Evolutionary conservation across 768 basidiomycete genomes (phyloP).

Genomic region (Lentinula raphanica): DNA sequence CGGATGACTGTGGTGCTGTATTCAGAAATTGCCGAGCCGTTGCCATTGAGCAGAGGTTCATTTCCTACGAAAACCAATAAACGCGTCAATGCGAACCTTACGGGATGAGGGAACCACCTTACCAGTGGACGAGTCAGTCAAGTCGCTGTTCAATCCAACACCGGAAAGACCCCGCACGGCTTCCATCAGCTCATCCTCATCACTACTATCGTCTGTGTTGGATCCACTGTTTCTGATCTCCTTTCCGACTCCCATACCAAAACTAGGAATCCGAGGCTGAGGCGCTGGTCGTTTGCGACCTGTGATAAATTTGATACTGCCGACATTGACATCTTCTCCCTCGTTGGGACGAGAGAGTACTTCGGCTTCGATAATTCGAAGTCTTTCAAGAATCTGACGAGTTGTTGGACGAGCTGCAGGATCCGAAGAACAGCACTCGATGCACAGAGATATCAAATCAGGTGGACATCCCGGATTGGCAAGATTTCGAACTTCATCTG

Average conservation of each 20-base stretch:
- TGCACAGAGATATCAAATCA: constrained; percentile 67
- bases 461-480: constrained; percentile 75
- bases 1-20: constrained; percentile 72
- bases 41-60: constrained; percentile 40
- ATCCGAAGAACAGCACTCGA: constrained; percentile 69
- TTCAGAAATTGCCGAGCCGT: constrained; percentile 36
- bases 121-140: constrained; percentile 41
- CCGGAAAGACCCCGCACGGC: constrained; percentile 50
- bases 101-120: constrained; percentile 10
- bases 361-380: constrained; percentile 79
- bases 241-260: constrained; percentile 66
- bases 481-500: constrained; percentile 60
- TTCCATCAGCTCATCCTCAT: constrained; percentile 66
- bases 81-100: constrained; percentile 7
- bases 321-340: constrained; percentile 69
- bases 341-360: constrained; percentile 64
- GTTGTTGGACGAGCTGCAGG: constrained; percentile 72
- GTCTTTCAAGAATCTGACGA: constrained; percentile 69
- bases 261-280: constrained; percentile 81
- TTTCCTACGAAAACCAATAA: constrained; percentile 32
- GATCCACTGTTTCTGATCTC: constrained; percentile 41
- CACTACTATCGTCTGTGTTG: constrained; percentile 55
- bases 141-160: constrained; percentile 44
- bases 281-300: constrained; percentile 52
- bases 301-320: constrained; percentile 80